Conservation (phyloP, 495 filamentous ascomycete species). For the Schizothecium vesticola region DNA sequence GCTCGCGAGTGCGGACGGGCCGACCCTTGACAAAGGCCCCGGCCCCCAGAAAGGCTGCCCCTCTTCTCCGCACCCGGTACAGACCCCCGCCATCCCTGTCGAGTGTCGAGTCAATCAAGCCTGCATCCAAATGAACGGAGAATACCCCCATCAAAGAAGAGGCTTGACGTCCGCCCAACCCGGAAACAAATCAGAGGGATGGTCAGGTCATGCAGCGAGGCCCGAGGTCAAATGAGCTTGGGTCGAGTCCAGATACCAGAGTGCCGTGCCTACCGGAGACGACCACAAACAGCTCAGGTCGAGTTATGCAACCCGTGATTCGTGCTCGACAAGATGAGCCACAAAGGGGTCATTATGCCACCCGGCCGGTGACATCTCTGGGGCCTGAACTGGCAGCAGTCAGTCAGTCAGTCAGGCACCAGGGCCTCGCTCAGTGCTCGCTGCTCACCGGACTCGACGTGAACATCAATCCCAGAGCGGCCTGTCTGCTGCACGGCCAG, state of each 20-base stretch:
- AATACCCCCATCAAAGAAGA: background rate
- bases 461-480: background rate
- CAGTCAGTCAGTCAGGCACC: background rate
- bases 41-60: background rate
- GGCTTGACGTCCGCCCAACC: background rate
- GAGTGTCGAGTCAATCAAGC: background rate
- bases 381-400: background rate
- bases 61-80: background rate
- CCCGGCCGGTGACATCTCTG: background rate
- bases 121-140: background rate
- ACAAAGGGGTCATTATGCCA: conserved; percentile 9
- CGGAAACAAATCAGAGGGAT: background rate
- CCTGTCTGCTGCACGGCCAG: background rate
- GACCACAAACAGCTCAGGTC: background rate
- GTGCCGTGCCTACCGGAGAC: background rate
- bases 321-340: conserved; percentile 6
- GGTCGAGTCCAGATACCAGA: background rate
- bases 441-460: background rate
- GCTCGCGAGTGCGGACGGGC: background rate
- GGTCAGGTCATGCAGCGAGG: background rate
- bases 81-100: background rate
- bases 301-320: conserved; percentile 5
- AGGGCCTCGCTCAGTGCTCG: background rate
- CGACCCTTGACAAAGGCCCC: background rate
- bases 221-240: background rate